Base-by-base conservation (phyloP, 495 filamentous ascomycete species). In the Opeltia flavorubescens region DNA sequence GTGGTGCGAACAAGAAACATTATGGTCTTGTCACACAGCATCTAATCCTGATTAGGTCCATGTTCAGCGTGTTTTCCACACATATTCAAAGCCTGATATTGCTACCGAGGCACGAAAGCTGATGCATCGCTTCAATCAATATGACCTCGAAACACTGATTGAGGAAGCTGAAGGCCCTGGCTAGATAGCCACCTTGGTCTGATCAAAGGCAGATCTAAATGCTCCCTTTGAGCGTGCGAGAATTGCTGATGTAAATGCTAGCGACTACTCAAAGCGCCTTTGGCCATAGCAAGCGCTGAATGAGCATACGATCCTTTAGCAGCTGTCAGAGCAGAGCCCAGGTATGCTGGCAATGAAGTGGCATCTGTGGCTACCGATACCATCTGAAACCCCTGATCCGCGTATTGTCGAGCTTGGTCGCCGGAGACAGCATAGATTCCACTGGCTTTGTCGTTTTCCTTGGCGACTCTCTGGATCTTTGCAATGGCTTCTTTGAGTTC, bases 81-180 rank as follows among this genome's bases (percentile, higher is more conserved):
- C 12, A 46, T 62, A 30, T 27, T 26, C 46, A 7, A 59, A 67
- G 31, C 65, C 70, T 3, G 65, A 67, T 25, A 68, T 71, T 0
- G 70, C 68, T 13, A 74, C 75, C 7, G 72, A 80, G 50, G 75
- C 80, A 2, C 63, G 74, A 49, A 91, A 93, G 58, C 65, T 94
- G 25, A 93, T 94, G 76, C 88, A 95, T 64, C 73, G 83, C 33
- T 87, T 85, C 59, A 82, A 75, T 2, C 66, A 76, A 39, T 70
- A 77, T 20, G 70, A 93, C 50, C 74, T 95, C 1, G 68, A 80
- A 53, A 65, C 66, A 15, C 69, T 84, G 50, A 86, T 95, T 65
- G 72, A 86, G 42, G 64, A 71, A 24, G 78, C 69, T 11, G 83
- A 78, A 51, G 65, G 57, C 30, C 25, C 31, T 47, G 59, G 50